Evolutionary conservation across 2,329 filamentous ascomycete genomes (phyloP), one percentile per base, ranked within the genome.

Genomic region (Ophiostoma sp.): DNA sequence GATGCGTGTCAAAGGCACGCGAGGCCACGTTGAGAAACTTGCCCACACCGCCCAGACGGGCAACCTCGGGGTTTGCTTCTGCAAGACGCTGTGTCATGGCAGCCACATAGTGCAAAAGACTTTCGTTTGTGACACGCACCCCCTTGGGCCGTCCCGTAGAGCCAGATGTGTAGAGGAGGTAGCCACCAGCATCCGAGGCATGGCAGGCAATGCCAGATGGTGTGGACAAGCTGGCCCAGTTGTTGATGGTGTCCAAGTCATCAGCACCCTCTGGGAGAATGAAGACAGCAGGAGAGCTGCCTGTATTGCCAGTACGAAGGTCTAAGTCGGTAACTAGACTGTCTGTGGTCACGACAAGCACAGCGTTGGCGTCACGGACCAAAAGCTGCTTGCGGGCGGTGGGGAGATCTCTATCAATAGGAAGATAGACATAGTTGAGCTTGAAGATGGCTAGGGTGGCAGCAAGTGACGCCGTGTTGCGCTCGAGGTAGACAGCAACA

Each of bases 401-500:
- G 1, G 90, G 90, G 11, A 90, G 86, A 12, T 84, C 85, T 1
- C 88, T 87, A 74, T 90, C 88, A 1, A 90, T 82, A 2, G 88
- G 88, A 5, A 89, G 83, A 77, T 90, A 90, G 75, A 90, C 87
- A 17, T 85, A 88, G 25, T 88, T 87, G 66, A 85, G 85, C 72
- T 87, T 87, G 45, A 90, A 80, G 22, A 89, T 82, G 1, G 87
- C 87, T 72, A 88, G 81, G 68, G 89, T 88, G 25, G 85, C 87
- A 69, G 88, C 82, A 7, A 89, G 80, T 87, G 90, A 90, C 78
- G 90, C 87, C 0, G 89, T 85, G 74, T 87, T 90, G 77, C 91
- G 91, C 63, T 89, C 87, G 75, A 91, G 90, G 77, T 88, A 90
- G 19, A 91, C 84, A 2, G 85, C 89, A 50, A 92, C 81, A 1